Percentiles rank a stretch among this genome's conserved stretches.
Conservation (phyloP, 306 rosid species). For the Prunus fruticosa region DNA sequence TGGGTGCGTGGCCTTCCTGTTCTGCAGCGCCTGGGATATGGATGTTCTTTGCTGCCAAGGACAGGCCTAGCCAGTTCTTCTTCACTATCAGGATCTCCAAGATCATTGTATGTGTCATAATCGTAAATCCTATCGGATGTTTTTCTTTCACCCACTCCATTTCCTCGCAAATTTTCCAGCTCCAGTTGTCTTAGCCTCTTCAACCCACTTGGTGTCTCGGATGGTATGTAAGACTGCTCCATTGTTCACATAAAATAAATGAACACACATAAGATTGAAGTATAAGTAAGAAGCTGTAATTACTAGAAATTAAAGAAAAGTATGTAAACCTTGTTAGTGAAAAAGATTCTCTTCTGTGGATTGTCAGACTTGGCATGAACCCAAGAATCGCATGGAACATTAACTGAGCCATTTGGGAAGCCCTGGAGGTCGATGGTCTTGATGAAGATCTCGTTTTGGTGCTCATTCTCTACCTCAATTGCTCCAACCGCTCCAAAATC, state of each 20-base stretch:
- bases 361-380: slow-evolving; percentile 57
- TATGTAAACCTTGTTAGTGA: slow-evolving; percentile 50
- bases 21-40: slow-evolving; percentile 71
- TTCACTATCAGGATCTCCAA: slow-evolving; percentile 50
- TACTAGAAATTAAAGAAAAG: background rate
- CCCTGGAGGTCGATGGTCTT: slow-evolving; percentile 45
- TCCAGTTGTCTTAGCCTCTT: slow-evolving; percentile 46
- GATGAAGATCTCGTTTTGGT: slow-evolving; percentile 61
- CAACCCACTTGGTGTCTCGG: slow-evolving; percentile 61
- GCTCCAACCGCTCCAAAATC: slow-evolving; percentile 70
- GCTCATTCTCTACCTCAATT: slow-evolving; percentile 63
- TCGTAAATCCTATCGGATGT: slow-evolving; percentile 51
- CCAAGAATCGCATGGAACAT: slow-evolving; percentile 57
- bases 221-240: slow-evolving; percentile 61
- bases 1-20: slow-evolving; percentile 60
- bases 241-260: background rate
- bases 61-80: slow-evolving; percentile 41
- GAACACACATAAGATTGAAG: background rate
- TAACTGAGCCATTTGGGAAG: slow-evolving; percentile 27
- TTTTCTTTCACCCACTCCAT: slow-evolving; percentile 54
- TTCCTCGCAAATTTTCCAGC: slow-evolving; percentile 38
- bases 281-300: background rate
- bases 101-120: slow-evolving; percentile 68
- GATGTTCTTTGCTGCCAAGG: slow-evolving; percentile 51
- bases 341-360: slow-evolving; percentile 51